Conservation (phyloP, 306 rosid genomes). For the Carpinus fangiana region DNA sequence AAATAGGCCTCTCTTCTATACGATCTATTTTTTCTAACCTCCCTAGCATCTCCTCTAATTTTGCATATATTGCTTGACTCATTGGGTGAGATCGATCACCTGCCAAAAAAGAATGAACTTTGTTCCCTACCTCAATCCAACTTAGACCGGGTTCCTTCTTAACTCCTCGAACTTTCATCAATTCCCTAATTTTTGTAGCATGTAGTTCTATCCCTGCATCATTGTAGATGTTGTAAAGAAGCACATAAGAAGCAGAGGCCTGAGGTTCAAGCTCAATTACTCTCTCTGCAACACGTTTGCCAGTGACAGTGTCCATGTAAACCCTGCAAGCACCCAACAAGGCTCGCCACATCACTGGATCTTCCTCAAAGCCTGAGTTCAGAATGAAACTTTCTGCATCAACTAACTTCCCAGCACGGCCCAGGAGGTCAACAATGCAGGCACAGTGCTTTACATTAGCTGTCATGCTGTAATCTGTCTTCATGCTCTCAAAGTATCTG, state of each 20-base stretch:
- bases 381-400: conserved; percentile 50
- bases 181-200: conserved; percentile 45
- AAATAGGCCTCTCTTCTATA: conserved; percentile 13
- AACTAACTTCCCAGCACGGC: conserved; percentile 52
- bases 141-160: conserved; percentile 73
- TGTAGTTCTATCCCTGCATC: conserved; percentile 44
- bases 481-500: conserved; percentile 48
- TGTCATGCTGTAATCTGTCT: conserved; percentile 38
- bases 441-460: conserved; percentile 50
- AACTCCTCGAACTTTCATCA: conserved; percentile 48
- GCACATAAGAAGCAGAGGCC: conserved; percentile 55
- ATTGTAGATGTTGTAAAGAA: conserved; percentile 56
- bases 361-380: conserved; percentile 39
- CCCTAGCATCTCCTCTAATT: conserved; percentile 40
- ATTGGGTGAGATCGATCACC: conserved; percentile 53
- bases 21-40: conserved; percentile 31
- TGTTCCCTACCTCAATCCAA: conserved; percentile 60
- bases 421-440: conserved; percentile 57
- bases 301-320: conserved; percentile 43
- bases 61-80: conserved; percentile 38
- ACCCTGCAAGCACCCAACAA: conserved; percentile 60
- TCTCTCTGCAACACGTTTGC: conserved; percentile 44
- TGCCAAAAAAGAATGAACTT: conserved; percentile 48
- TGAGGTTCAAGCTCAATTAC: conserved; percentile 58
- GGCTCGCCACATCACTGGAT: conserved; percentile 65